Base-by-base conservation (phyloP, 2,329 filamentous ascomycete genomes). In the Stagonosporopsis cucurbitacearum region DNA sequence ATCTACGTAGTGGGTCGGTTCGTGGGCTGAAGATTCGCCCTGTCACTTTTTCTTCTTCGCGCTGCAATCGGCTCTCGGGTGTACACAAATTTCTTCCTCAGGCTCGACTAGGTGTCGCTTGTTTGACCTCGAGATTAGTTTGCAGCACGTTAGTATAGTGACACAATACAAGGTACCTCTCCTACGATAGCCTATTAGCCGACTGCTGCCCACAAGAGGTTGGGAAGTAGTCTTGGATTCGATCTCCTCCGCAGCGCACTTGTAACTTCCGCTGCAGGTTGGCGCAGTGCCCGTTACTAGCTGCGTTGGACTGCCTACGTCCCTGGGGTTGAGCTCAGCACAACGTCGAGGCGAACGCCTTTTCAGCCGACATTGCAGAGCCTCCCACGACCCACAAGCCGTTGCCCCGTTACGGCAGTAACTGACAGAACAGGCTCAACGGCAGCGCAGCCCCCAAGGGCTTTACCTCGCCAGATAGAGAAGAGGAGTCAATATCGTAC, bases 101-200 rank as follows among this genome's bases (percentile, higher is more conserved):
- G 54, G 42, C 57, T 49, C 41, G 51, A 59, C 54, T 53, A 63
- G 47, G 62, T 62, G 50, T 60, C 56, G 58, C 49, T 63, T 61
- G 61, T 69, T 72, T 70, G 71, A 68, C 63, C 56, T 67, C 54
- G 61, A 60, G 62, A 57, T 67, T 66, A 66, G 64, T 62, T 64
- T 69, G 67, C 66, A 68, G 62, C 52, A 65, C 59, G 59, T 67
- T 70, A 64, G 66, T 60, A 26, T 48, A 52, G 73, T 58, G 66
- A 71, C 71, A 75, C 72, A 63, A 61, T 62, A 56, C 65, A 65
- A 60, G 64, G 60, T 54, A 62, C 47, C 49, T 51, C 54, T 70
- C 65, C 65, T 62, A 64, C 60, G 55, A 59, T 39, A 55, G 57
- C 49, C 55, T 60, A 56, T 61, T 57, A 56, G 51, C 63, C 60